phyloP scores from a whole-genome alignment of 2,329 filamentous ascomycete genomes.

The Pestalotiopsis sp. region DNA sequence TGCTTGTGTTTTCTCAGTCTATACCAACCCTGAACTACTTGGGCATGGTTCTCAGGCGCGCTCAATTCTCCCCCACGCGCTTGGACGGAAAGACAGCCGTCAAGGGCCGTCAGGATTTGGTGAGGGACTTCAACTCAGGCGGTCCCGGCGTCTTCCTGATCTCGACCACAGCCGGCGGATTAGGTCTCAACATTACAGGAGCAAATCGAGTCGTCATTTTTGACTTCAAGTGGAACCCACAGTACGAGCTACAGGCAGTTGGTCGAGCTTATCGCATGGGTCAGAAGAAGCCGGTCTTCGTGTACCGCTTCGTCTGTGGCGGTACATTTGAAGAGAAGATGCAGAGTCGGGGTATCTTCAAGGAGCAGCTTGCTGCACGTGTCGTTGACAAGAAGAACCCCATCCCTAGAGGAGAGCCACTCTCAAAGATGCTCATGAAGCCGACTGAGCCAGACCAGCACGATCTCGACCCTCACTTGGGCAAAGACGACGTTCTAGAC shows the following conservation, averaged over 20 bases:
- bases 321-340: constrained; percentile 80
- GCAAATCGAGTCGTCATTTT: constrained; percentile 88
- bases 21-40: constrained; percentile 73
- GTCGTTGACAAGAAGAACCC: constrained; percentile 86
- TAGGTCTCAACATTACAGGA: constrained; percentile 81
- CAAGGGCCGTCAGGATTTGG: constrained; percentile 59
- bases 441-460: constrained; percentile 55
- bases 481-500: constrained; percentile 67
- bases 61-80: constrained; percentile 53
- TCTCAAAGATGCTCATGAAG: constrained; percentile 60
- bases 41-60: constrained; percentile 53
- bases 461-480: constrained; percentile 55
- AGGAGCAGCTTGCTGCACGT: constrained; percentile 75
- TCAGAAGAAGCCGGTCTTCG: constrained; percentile 78
- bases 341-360: constrained; percentile 78
- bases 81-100: constrained; percentile 71
- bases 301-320: constrained; percentile 79
- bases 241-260: constrained; percentile 83
- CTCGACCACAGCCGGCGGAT: constrained; percentile 79
- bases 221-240: constrained; percentile 81
- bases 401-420: constrained; percentile 64
- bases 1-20: constrained; percentile 80
- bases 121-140: constrained; percentile 70
- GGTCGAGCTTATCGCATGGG: constrained; percentile 86
- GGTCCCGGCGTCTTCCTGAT: constrained; percentile 71